phyloP scores from a whole-genome alignment of 805 yeast species.

The Suhomyces pyralidae region DNA sequence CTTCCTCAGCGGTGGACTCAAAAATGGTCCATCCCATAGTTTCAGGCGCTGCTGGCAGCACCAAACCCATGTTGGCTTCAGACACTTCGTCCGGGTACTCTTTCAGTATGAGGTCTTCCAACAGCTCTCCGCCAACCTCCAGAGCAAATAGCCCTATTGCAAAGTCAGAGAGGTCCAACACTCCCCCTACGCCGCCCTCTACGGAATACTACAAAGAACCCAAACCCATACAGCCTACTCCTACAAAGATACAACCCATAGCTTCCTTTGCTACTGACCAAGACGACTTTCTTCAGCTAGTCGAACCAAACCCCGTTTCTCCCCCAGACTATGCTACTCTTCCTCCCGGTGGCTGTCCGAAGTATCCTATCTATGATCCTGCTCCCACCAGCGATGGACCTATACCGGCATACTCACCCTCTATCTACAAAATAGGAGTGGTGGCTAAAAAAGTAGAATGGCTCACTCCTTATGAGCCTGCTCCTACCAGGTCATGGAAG shows the following conservation, averaged over 20 bases:
- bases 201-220: neutral
- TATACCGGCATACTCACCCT: constrained; percentile 60
- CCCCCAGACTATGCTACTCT: constrained; percentile 37
- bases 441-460: constrained; percentile 70
- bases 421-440: constrained; percentile 57
- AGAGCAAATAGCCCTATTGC: constrained; percentile 5
- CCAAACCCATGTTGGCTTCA: neutral
- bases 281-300: constrained; percentile 21
- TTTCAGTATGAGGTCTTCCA: constrained; percentile 3
- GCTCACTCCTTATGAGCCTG: constrained; percentile 70
- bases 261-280: neutral
- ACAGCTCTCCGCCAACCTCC: constrained; percentile 4
- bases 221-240: neutral
- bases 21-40: neutral
- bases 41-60: neutral
- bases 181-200: constrained; percentile 7
- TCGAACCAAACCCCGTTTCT: constrained; percentile 38
- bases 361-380: constrained; percentile 25
- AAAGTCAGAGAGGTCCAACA: constrained; percentile 2
- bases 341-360: constrained; percentile 46
- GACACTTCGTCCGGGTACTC: constrained; percentile 6
- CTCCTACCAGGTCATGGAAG: constrained; percentile 70
- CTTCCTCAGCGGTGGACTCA: neutral
- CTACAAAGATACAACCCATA: neutral
- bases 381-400: constrained; percentile 39